A percentile compares a stretch with the other conserved stretches of the same genome.
Conservation (phyloP, 1,284 basidiomycete species). For the Grifola frondosa region DNA sequence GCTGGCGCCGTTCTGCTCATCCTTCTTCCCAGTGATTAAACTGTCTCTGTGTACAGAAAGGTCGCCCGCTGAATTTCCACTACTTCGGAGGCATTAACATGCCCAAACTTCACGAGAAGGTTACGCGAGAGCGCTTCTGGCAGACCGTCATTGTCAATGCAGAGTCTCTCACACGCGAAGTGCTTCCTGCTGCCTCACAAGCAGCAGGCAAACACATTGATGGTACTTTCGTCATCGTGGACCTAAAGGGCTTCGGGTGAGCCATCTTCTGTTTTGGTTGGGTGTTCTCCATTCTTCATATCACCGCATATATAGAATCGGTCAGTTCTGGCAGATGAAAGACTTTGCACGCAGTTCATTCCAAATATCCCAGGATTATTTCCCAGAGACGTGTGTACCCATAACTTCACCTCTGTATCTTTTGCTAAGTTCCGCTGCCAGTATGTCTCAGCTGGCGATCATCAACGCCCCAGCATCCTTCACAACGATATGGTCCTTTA, state of each 20-base stretch:
- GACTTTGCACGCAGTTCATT: conserved; percentile 56
- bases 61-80: conserved; percentile 68
- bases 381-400: conserved; percentile 63
- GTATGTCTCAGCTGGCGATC: conserved; percentile 68
- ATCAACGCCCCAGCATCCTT: conserved; percentile 72
- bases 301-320: conserved; percentile 40
- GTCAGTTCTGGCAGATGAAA: conserved; percentile 75
- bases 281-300: not conserved
- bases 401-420: no score
- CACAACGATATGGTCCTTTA: conserved; percentile 64
- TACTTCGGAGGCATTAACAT: conserved; percentile 60
- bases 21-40: not conserved
- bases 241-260: conserved; percentile 67
- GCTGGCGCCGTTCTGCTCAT: conserved; percentile 5
- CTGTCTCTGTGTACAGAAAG: conserved; percentile 41
- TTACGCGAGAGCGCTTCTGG: conserved; percentile 64
- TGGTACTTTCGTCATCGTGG: conserved; percentile 61
- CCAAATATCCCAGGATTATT: conserved; percentile 75
- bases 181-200: conserved; percentile 61
- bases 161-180: conserved; percentile 61
- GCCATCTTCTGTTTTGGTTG: conserved; percentile 13
- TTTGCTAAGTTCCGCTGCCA: conserved; percentile 22
- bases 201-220: conserved; percentile 50
- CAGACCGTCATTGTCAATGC: conserved; percentile 59
- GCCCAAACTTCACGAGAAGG: conserved; percentile 55